Base-by-base conservation (phyloP, 2,329 filamentous ascomycete species). In the Xylaria sp. region DNA sequence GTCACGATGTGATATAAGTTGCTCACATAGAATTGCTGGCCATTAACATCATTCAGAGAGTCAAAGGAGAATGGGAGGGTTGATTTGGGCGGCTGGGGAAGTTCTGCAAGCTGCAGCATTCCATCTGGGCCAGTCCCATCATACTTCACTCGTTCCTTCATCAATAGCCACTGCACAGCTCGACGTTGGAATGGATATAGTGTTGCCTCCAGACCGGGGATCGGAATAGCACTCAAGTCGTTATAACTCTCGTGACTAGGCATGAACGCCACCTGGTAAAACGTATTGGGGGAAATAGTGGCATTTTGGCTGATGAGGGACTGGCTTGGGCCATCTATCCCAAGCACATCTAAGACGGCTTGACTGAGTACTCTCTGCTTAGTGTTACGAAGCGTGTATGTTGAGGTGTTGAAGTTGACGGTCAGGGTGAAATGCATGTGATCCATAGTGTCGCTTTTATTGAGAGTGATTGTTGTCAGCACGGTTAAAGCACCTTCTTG, bases 121-220 rank as follows among this genome's bases (percentile, higher is more conserved):
- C 58, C 70, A 44, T 68, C 64, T 22, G 71, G 47, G 27, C 56
- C 44, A 7, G 56, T 58, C n/a, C 68, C 58, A 6, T 50, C 68
- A 83, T 85, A 89, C 25, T 80, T 75, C 2, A 88, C 84, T 4
- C 88, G 88, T 79, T 95, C 92, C 51, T 89, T 85, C 47, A 79
- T 79, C 51, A 94, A 77, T 65, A 94, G 81, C 92, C 92, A 95
- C 54, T 88, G 83, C 2, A 94, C 82, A 1, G 90, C 86, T 66
- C 90, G 82, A 62, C 87, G 87, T 76, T 94, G 92, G 66, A 93
- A 94, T 0, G 90, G 91, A 74, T 89, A 94, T 0, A 94, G 79
- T 0, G 79, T 80, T 0, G 87, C 83, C 50, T 79, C 79, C 57
- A 85, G 80, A 29, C 77, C 79, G 0, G 81, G 78, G 5, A 87